Percentiles rank a stretch among this genome's conserved stretches.
Evolutionary conservation across 140 eudicot genomes (phyloP).

Genomic region (Bidens hawaiensis): DNA sequence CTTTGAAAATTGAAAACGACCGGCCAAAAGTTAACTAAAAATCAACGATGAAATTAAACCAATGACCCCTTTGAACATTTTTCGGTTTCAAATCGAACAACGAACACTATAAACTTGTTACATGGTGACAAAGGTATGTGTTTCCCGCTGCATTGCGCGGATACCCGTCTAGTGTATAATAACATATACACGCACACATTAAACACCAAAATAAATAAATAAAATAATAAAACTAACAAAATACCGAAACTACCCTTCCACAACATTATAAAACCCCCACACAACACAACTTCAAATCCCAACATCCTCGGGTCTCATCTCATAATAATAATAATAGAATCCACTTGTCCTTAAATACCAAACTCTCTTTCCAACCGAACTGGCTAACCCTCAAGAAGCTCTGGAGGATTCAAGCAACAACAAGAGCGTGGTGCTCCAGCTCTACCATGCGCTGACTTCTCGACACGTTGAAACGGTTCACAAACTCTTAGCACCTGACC

Average conservation of each 20-base stretch:
- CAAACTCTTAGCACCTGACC: slow-evolving; percentile 77
- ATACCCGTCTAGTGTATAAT: no score
- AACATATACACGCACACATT: not conserved
- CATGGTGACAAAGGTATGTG: no score
- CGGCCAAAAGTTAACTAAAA: no score
- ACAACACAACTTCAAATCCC: not conserved
- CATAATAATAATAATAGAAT: no score
- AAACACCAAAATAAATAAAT: not conserved
- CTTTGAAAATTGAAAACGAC: no score
- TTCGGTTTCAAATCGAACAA: no score
- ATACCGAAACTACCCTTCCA: slow-evolving; percentile 35
- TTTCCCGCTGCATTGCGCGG: no score
- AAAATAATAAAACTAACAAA: not conserved
- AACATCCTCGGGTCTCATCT: slow-evolving; percentile 1
- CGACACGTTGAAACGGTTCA: slow-evolving; percentile 70
- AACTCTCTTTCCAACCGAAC: slow-evolving; percentile 24
- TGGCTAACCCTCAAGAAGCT: slow-evolving; percentile 70
- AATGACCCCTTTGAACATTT: no score
- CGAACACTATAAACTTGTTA: no score
- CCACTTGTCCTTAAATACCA: not conserved
- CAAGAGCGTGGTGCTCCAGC: slow-evolving; percentile 89
- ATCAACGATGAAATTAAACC: no score
- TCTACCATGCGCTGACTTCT: slow-evolving; percentile 77
- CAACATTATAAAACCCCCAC: slow-evolving; percentile 19
- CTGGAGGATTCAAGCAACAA: slow-evolving; percentile 68